Conservation (phyloP, 495 filamentous ascomycete species). For the Immersiella caudata region DNA sequence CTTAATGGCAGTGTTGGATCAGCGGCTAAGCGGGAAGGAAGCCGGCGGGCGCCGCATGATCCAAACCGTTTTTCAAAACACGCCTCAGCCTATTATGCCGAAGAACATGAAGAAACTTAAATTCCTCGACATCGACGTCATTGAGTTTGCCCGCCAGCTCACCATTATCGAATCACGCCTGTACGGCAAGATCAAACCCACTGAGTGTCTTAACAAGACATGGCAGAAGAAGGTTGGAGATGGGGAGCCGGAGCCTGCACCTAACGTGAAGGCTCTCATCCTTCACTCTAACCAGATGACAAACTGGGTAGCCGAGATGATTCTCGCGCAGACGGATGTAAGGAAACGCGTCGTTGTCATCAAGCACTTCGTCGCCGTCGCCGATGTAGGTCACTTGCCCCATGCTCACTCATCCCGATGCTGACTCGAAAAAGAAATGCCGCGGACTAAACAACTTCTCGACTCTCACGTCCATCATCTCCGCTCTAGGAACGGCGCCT, state of each 20-base stretch:
- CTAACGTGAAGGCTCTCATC: slow-evolving; percentile 94
- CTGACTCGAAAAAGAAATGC: slow-evolving; percentile 72
- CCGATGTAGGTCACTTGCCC: slow-evolving; percentile 67
- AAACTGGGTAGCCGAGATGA: slow-evolving; percentile 99
- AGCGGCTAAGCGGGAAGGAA: slow-evolving; percentile 83
- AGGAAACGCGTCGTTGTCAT: slow-evolving; percentile 96
- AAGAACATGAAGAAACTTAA: slow-evolving; percentile 99
- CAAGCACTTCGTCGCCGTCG: slow-evolving; percentile 95
- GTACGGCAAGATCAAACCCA: slow-evolving; percentile 92
- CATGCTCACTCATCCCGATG: background rate
- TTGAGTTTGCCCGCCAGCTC: slow-evolving; percentile 92
- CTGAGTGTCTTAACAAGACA: slow-evolving; percentile 95
- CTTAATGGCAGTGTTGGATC: slow-evolving; percentile 81
- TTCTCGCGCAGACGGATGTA: slow-evolving; percentile 87
- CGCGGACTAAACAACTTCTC: slow-evolving; percentile 94
- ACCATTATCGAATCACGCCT: slow-evolving; percentile 95
- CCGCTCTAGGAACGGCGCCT: slow-evolving; percentile 87
- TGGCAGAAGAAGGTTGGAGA: slow-evolving; percentile 92
- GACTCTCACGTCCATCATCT: slow-evolving; percentile 97
- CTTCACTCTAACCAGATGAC: slow-evolving; percentile 97
- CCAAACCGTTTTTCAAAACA: slow-evolving; percentile 74
- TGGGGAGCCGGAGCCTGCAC: slow-evolving; percentile 83
- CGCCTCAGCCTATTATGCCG: slow-evolving; percentile 86
- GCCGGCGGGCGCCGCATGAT: slow-evolving; percentile 83
- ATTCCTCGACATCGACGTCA: slow-evolving; percentile 94